Percentiles rank a stretch among this genome's conserved stretches.
These are phyloP conservation scores for Vitis hybrid DNA, from an alignment of 177 flowering plant species.

Conservation along the genomic window DNA sequence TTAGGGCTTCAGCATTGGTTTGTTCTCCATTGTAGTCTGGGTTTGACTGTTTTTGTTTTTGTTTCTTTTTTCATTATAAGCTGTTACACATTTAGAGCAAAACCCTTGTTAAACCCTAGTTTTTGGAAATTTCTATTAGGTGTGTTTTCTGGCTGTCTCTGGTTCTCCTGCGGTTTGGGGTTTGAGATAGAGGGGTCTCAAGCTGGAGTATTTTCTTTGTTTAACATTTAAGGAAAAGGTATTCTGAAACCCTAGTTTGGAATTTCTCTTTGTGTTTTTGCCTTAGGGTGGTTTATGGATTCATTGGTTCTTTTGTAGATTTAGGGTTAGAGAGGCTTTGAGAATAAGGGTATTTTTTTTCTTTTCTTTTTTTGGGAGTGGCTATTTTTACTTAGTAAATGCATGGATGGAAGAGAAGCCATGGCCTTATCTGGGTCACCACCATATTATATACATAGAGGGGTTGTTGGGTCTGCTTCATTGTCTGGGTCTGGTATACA, in stretches of 20 bases:
- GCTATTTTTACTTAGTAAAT: conserved; percentile 41
- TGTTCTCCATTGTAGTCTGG: no score
- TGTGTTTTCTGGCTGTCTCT: not conserved
- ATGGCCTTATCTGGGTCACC: conserved; percentile 71
- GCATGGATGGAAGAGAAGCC: conserved; percentile 98
- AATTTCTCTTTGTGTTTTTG: no score
- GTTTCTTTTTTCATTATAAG: not conserved
- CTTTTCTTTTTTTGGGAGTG: not conserved
- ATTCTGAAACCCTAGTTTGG: no score
- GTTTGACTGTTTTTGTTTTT: no score
- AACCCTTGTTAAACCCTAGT: conserved; percentile 26
- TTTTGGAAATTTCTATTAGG: not conserved
- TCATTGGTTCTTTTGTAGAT: not conserved
- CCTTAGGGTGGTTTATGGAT: not conserved
- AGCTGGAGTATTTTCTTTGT: no score
- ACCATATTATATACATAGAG: conserved; percentile 70
- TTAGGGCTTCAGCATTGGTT: conserved; percentile 40
- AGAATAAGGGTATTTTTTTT: not conserved
- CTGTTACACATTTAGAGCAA: not conserved
- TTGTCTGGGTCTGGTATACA: conserved; percentile 32
- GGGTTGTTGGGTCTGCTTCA: conserved; percentile 25
- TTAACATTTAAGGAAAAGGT: no score
- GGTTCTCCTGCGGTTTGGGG: no score
- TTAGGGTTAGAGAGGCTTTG: conserved; percentile 3
- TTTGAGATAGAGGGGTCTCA: no score